These are phyloP conservation scores for Aspergillus proliferans DNA, from an alignment of 2,329 filamentous ascomycete genomes.

Conservation along the genomic window DNA sequence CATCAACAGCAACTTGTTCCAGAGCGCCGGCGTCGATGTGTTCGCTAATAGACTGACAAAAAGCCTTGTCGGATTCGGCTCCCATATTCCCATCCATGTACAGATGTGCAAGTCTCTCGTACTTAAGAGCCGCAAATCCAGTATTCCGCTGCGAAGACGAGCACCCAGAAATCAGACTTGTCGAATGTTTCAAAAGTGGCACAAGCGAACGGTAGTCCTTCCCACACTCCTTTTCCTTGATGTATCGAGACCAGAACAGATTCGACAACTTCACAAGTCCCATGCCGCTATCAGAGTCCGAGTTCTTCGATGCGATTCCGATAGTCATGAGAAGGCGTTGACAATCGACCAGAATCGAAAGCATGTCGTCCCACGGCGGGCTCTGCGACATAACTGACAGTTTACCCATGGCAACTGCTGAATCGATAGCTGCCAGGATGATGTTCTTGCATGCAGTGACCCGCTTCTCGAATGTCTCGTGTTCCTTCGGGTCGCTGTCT, in stretches of 20 bases:
- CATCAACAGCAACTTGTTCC: conserved; percentile 20
- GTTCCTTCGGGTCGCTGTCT: conserved; percentile 21
- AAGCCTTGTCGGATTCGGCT: conserved; percentile 30
- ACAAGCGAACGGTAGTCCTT: conserved; percentile 30
- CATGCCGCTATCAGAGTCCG: conserved; percentile 16
- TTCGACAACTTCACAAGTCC: conserved; percentile 40
- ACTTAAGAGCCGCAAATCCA: conserved; percentile 39
- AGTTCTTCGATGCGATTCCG: conserved; percentile 7
- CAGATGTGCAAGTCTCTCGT: conserved; percentile 38
- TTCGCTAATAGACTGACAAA: conserved; percentile 35
- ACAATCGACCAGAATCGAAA: conserved; percentile 32
- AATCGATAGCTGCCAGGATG: conserved; percentile 36
- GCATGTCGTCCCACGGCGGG: conserved; percentile 33
- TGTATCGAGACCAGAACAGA: conserved; percentile 42
- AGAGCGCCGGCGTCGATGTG: conserved; percentile 35
- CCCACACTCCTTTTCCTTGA: conserved; percentile 35
- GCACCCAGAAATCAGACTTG: conserved; percentile 30
- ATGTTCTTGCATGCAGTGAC: conserved; percentile 30
- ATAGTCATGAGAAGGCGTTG: conserved; percentile 30
- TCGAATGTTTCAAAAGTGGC: conserved; percentile 35
- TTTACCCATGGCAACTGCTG: conserved; percentile 34
- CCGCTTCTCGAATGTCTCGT: conserved; percentile 26
- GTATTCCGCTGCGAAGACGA: conserved; percentile 28
- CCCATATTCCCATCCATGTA: conserved; percentile 34
- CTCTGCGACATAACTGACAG: conserved; percentile 30